A percentile compares a stretch with the other conserved stretches of the same genome.
Conservation (phyloP, 2,329 filamentous ascomycete genomes). For the Setomelanomma holmii region DNA sequence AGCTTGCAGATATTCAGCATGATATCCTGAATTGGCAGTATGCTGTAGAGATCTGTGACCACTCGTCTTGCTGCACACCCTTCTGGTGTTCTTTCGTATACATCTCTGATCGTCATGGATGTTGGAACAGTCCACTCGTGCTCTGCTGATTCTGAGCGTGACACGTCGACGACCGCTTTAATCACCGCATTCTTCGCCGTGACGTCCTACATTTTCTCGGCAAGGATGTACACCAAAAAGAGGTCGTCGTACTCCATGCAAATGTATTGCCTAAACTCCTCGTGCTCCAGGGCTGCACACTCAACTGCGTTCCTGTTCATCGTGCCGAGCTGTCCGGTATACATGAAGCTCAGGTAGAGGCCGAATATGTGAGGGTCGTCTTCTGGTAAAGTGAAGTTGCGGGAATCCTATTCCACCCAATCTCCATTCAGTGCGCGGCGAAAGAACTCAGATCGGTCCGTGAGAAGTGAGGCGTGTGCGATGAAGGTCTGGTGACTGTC, state of each 20-base stretch:
- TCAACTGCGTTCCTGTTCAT: not conserved
- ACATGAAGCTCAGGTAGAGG: conserved; percentile 16
- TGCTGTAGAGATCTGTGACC: not conserved
- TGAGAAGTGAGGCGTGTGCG: conserved; percentile 17
- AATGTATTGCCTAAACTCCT: not conserved
- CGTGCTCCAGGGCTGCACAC: not conserved
- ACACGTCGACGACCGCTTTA: not conserved
- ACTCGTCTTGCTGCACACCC: not conserved
- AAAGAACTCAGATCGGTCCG: conserved; percentile 21
- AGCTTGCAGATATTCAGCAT: not conserved
- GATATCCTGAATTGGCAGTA: not conserved
- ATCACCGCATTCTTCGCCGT: conserved; percentile 8
- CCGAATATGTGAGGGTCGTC: conserved; percentile 14
- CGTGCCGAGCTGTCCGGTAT: conserved; percentile 5
- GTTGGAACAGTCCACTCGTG: not conserved
- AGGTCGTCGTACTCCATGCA: not conserved
- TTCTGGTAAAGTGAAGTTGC: conserved; percentile 8
- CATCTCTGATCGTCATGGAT: not conserved
- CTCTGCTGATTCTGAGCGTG: not conserved
- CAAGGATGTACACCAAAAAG: conserved; percentile 7
- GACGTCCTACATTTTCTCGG: conserved; percentile 12
- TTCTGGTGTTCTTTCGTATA: not conserved
- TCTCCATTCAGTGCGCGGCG: conserved; percentile 17
- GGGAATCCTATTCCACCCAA: conserved; percentile 14
- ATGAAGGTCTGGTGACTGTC: conserved; percentile 3